A percentile compares a stretch with the other conserved stretches of the same genome.
phyloP scores from a whole-genome alignment of 768 basidiomycete genomes.

The Dentipellis sp. region DNA sequence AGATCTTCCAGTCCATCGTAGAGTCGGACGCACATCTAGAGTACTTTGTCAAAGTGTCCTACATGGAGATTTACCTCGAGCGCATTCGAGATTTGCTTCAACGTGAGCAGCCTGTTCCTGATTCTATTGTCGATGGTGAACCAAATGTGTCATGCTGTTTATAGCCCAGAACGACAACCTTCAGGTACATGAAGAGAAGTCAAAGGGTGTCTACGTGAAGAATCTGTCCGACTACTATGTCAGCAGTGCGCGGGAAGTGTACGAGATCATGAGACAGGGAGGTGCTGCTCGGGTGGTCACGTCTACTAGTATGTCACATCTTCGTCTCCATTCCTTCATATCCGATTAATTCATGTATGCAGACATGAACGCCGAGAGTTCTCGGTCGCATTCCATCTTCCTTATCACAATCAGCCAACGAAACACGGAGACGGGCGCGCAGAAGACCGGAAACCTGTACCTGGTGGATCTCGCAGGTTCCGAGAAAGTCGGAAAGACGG shows the following conservation, averaged over 20 bases:
- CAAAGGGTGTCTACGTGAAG: constrained; percentile 96
- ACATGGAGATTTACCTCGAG: constrained; percentile 99
- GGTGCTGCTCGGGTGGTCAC: constrained; percentile 86
- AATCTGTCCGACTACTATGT: constrained; percentile 97
- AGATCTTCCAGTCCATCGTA: constrained; percentile 97
- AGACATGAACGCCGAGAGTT: constrained; percentile 99
- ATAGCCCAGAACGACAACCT: constrained; percentile 95
- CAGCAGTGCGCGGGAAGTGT: constrained; percentile 89
- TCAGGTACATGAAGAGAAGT: constrained; percentile 97
- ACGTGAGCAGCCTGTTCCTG: constrained; percentile 63
- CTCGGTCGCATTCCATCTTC: constrained; percentile 98
- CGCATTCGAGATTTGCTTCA: constrained; percentile 90
- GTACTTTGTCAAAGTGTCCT: constrained; percentile 98
- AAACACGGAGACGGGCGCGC: constrained; percentile 91
- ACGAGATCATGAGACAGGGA: constrained; percentile 98
- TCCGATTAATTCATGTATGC: constrained; percentile 23
- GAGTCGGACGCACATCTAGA: constrained; percentile 92
- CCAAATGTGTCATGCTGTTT: background rate
- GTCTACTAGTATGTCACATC: constrained; percentile 68
- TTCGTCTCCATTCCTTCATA: background rate
- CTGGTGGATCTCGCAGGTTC: constrained; percentile 97
- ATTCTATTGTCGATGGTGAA: background rate
- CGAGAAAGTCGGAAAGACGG: constrained; percentile 99
- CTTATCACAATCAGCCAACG: constrained; percentile 95
- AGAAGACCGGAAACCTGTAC: constrained; percentile 95